Evolutionary conservation across 2,329 filamentous ascomycete species (phyloP).

Genomic region (Knufia fluminis): DNA sequence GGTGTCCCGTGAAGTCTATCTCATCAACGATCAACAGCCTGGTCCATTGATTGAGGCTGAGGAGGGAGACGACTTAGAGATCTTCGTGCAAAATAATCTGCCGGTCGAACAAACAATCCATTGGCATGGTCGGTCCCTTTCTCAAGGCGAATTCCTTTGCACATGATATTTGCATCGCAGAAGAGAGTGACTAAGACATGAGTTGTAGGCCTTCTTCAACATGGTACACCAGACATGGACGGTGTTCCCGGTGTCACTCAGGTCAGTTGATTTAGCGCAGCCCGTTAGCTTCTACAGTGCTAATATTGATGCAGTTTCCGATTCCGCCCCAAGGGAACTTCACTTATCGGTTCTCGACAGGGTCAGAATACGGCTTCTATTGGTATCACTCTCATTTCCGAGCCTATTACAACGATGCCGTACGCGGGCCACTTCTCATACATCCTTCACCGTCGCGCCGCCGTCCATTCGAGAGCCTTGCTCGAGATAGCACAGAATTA

Average conservation of each 20-base stretch:
- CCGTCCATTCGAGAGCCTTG: conserved; percentile 16
- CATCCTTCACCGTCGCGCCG: conserved; percentile 12
- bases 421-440: conserved; percentile 14
- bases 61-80: conserved; percentile 23
- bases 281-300: conserved; percentile 1
- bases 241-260: conserved; percentile 35
- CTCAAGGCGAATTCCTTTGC: not conserved
- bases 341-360: conserved; percentile 13
- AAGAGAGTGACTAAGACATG: conserved; percentile 6
- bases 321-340: conserved; percentile 12
- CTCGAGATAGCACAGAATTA: conserved; percentile 10
- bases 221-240: conserved; percentile 31
- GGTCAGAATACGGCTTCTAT: conserved; percentile 11
- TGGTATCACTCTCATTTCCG: conserved; percentile 15
- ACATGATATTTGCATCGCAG: conserved; percentile 4
- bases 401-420: conserved; percentile 15
- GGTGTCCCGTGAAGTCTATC: conserved; percentile 20
- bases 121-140: conserved; percentile 29
- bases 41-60: conserved; percentile 43
- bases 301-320: conserved; percentile 10
- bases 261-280: conserved; percentile 8
- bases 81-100: conserved; percentile 29
- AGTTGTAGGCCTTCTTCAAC: conserved; percentile 18
- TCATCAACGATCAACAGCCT: conserved; percentile 36
- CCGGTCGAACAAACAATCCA: conserved; percentile 31